Evolutionary conservation across 2,329 filamentous ascomycete genomes (phyloP), one percentile per base, ranked within the genome.

Genomic region (Dactylonectria estremocensis): DNA sequence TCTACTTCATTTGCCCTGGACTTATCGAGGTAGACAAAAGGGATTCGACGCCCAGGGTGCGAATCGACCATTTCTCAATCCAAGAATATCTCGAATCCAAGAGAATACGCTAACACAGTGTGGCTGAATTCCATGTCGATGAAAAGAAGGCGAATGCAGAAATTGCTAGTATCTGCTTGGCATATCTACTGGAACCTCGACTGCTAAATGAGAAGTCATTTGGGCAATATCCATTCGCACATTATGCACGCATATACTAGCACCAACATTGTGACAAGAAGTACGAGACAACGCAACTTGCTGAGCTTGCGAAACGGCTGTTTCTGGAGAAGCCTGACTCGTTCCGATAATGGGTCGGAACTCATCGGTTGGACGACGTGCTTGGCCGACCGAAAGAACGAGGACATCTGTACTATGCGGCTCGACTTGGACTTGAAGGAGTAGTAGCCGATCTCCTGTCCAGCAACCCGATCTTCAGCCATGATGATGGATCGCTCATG

Each of bases 61-160:
- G 58, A 9, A 53, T 69, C 18, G 56, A 67, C 4, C 64, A 69
- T 14, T 67, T 66, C 37, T 71, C 69, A 10, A 58, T 69, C 20
- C 52, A 59, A 31, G 67, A 71, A 43, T 69, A 67, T 22, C 48
- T 71, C 13, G 64, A 66, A 31, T 71, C 69, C 5, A 33, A 53
- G 7, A 40, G 60, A 16, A 67, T 67, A 6, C 18, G n/a, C 5
- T 14, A 45, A 11, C 16, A 16, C 24, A 8, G 48, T 14, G 43
- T 55, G n/a, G 54, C 28, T 8, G 33, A 50, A 2, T n/a, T 24
- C 5, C 55, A 54, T 22, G 3, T 56, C 7, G 45, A 64, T 3
- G 37, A 9, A 20, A n/a, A 22, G 14, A n/a, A 14, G 13, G 61
- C 55, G 11, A 28, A 67, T 22, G 20, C 18, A 3, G 16, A 43